Evolutionary conservation across 176 grass and related monocot species (phyloP).

Genomic region (Canna indica): DNA sequence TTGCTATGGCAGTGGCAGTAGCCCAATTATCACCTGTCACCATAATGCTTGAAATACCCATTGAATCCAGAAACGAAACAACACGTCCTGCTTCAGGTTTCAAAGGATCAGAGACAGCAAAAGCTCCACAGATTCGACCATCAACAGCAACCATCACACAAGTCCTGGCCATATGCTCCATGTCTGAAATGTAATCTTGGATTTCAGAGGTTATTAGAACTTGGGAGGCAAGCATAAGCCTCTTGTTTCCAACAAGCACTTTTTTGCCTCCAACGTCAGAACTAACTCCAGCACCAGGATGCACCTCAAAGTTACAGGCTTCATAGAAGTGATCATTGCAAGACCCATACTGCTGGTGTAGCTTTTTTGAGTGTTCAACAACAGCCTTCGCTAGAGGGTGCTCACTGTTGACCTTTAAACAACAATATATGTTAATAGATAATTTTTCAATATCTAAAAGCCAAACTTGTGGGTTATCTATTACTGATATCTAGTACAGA

Average conservation of each 20-base stretch:
- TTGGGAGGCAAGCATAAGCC: slow-evolving; percentile 73
- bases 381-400: slow-evolving; percentile 92
- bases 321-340: slow-evolving; percentile 45
- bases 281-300: slow-evolving; percentile 75
- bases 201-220: slow-evolving; percentile 42
- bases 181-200: slow-evolving; percentile 52
- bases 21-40: slow-evolving; percentile 96
- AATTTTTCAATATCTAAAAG: background rate
- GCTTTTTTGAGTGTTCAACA: slow-evolving; percentile 66
- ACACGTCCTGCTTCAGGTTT: slow-evolving; percentile 70
- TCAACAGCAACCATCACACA: slow-evolving; percentile 82
- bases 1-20: slow-evolving; percentile 84
- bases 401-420: slow-evolving; percentile 68
- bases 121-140: slow-evolving; percentile 52
- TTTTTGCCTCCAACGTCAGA: slow-evolving; percentile 52
- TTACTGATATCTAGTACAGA: background rate
- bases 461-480: background rate
- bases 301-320: slow-evolving; percentile 75
- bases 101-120: slow-evolving; percentile 86
- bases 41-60: slow-evolving; percentile 93
- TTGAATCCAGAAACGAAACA: slow-evolving; percentile 63
- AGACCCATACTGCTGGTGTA: slow-evolving; percentile 63
- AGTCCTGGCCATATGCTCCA: slow-evolving; percentile 66
- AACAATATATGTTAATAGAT: background rate
- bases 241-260: slow-evolving; percentile 86